Evolutionary conservation across 2,329 filamentous ascomycete species (phyloP).

Genomic region (Fusarium denticulatum): DNA sequence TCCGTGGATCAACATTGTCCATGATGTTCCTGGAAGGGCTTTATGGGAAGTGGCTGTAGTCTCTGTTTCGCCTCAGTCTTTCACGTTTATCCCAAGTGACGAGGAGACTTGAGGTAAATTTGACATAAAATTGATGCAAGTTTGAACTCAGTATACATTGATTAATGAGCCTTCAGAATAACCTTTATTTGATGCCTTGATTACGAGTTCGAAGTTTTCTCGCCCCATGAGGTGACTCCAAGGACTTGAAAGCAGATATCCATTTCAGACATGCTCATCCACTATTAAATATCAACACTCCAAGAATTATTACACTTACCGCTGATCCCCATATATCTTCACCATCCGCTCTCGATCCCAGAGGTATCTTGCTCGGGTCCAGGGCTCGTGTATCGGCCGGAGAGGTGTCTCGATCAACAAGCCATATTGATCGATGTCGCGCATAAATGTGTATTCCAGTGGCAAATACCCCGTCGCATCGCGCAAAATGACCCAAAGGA

Average conservation of each 20-base stretch:
- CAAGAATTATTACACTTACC: neutral
- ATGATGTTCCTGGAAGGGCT: conserved; percentile 12
- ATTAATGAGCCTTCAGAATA: neutral
- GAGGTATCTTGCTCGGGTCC: neutral
- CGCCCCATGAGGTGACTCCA: neutral
- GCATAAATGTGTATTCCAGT: fast-evolving
- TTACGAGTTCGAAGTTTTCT: neutral
- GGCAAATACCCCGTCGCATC: neutral
- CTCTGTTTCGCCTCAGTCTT: no score
- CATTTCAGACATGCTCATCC: no score
- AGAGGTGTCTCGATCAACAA: neutral
- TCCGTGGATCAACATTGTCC: conserved; percentile 29
- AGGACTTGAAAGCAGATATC: neutral
- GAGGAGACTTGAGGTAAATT: neutral
- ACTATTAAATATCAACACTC: neutral
- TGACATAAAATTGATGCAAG: neutral
- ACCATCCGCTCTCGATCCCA: neutral
- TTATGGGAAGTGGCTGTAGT: conserved; percentile 11
- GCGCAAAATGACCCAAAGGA: neutral
- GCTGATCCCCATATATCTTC: neutral
- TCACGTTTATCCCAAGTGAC: neutral
- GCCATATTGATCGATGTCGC: neutral
- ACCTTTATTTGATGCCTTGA: no score
- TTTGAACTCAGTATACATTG: neutral
- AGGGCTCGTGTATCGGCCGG: neutral